A percentile compares a stretch with the other conserved stretches of the same genome.
Evolutionary conservation across 768 basidiomycete species (phyloP).

Genomic region (Boletus insuetus): DNA sequence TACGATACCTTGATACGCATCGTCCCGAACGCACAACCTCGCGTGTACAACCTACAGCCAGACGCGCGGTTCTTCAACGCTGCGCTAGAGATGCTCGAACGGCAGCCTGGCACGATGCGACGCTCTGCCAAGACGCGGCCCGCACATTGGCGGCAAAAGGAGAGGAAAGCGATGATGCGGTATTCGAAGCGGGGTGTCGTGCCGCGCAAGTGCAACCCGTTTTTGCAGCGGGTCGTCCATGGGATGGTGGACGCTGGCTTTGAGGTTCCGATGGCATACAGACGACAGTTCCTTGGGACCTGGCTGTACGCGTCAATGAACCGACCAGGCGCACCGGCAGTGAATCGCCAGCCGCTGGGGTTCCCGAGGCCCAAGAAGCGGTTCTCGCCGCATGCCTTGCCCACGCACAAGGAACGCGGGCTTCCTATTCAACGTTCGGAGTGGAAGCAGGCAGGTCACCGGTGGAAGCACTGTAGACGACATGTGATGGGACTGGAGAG

Average conservation of each 20-base stretch:
- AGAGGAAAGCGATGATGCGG: conserved; percentile 24
- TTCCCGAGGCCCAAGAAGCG: conserved; percentile 22
- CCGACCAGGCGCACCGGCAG: conserved; percentile 1
- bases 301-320: conserved; percentile 23
- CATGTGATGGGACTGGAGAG: neutral
- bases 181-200: conserved; percentile 29
- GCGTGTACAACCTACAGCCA: conserved; percentile 39
- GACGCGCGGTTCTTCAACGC: conserved; percentile 74
- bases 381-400: conserved; percentile 25
- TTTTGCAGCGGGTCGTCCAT: conserved; percentile 36
- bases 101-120: conserved; percentile 18
- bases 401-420: conserved; percentile 32
- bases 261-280: conserved; percentile 39
- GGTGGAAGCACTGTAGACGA: conserved; percentile 14
- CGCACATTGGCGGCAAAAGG: conserved; percentile 31
- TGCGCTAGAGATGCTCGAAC: conserved; percentile 44
- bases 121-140: conserved; percentile 16
- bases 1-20: conserved; percentile 23
- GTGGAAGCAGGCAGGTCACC: conserved; percentile 22
- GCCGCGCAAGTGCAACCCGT: conserved; percentile 30
- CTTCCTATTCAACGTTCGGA: conserved; percentile 30
- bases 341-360: conserved; percentile 27
- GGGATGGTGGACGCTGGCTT: conserved; percentile 41
- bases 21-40: conserved; percentile 24
- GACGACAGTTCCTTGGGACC: conserved; percentile 39